Evolutionary conservation across 2,329 filamentous ascomycete species (phyloP), one percentile per base, ranked within the genome.

Genomic region (Aspergillus chevalieri): DNA sequence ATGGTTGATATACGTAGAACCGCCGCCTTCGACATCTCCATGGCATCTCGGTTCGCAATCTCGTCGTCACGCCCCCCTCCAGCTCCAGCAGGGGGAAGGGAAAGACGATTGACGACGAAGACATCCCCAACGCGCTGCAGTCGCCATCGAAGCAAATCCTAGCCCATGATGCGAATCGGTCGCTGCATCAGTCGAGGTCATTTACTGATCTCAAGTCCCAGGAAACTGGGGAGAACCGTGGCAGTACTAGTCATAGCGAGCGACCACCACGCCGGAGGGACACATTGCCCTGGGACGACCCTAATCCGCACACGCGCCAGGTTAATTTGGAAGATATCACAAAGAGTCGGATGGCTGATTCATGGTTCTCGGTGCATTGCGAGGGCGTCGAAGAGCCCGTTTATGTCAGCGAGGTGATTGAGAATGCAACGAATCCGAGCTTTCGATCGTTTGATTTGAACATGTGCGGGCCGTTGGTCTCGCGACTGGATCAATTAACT

Each of bases 21-120:
- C 87, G 90, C 66, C 90, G 86, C 67, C 78, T 97, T 47, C 84
- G 92, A 48, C 91, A 96, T 74, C 79, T 96, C 4, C 85, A 88
- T 61, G 89, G 89, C 57, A 82, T 97, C 59, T 92, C 87, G 49
- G 74, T 96, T 46, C 88, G 92, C 50, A 96, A 96, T 68, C 76
- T 96, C 41, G 84, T 83, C 53, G 84, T 95, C 57, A 75, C 75
- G 21, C 76, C 74, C 54, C 73, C 76, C 51, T 19, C 17, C 17
- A 17, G n/a, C 10, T 73, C 74, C 55, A 73, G 73, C 61, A 73
- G 78, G 52, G 56, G 65, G 34, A 76, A 76, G 47, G 73, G 75
- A 12, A 80, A 78, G 68, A 86, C 88, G 36, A 85, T 86, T 61
- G 87, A 92, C 70, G 91, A 85, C 59, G 81, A 91, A 59, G 85